Evolutionary conservation across 257 asterid genomes (phyloP).

Genomic region (Solanum dulcamara): DNA sequence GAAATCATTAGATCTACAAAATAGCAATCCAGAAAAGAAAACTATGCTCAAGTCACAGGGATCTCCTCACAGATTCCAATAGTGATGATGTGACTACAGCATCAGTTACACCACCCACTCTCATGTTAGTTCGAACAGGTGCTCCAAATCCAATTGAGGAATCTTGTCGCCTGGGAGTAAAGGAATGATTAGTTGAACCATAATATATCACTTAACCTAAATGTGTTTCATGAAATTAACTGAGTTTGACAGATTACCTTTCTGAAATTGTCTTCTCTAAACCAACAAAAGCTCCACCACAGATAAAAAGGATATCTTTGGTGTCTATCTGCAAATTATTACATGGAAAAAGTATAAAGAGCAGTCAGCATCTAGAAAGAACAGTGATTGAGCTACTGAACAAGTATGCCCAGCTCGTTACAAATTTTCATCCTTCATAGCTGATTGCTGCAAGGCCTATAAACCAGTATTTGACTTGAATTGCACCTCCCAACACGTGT

Average conservation of each 20-base stretch:
- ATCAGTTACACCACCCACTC: conserved; percentile 46
- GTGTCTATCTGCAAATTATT: conserved; percentile 57
- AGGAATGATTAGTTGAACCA: conserved; percentile 6
- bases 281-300: conserved; percentile 93
- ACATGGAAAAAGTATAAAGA: not conserved
- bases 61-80: conserved; percentile 57
- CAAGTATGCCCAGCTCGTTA: not conserved
- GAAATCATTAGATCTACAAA: not conserved
- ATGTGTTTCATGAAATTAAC: not conserved
- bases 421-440: not conserved
- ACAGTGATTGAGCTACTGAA: not conserved
- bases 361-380: not conserved
- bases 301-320: conserved; percentile 70
- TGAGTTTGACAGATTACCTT: conserved; percentile 35
- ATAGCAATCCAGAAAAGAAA: not conserved
- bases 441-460: not conserved
- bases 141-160: conserved; percentile 95
- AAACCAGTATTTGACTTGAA: not conserved
- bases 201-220: not conserved
- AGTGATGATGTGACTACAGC: conserved; percentile 59
- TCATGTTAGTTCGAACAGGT: conserved; percentile 68
- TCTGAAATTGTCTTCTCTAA: conserved; percentile 87
- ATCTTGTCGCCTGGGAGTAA: conserved; percentile 57
- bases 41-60: not conserved
- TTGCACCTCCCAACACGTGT: not conserved